Evolutionary conservation across 345 rosid genomes (phyloP), one percentile per base, ranked within the genome.

Genomic region (Eucalyptus polybractea): DNA sequence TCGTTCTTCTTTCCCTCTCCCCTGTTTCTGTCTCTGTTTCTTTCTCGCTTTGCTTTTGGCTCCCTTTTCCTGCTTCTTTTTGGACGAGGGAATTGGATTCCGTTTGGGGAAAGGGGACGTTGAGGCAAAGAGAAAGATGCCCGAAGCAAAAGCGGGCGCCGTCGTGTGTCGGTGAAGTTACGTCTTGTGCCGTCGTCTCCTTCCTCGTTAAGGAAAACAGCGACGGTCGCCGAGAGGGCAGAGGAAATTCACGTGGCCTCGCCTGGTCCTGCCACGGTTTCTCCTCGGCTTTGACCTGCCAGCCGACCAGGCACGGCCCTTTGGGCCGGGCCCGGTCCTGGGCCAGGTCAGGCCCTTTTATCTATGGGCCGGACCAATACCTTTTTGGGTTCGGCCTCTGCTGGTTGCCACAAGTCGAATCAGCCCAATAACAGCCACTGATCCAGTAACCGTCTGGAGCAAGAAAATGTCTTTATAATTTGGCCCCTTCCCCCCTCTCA

Each of bases 311-410:
- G 81, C 81, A 19, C 13, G 81, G 45, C 81, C 81, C 13, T 6
- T 72, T 72, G 25, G 25, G 45, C 83, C 14, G 81, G 81, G 27
- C 45, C 8, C 0, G 0, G 0, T 7, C 8, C 3, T 9, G 27
- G 14, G 44, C 25, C 83, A 5, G 14, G 1, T 16, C 27, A 21
- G 14, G 45, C 83, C 83, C 83, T 37, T 72, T 6, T 72, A 0
- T 17, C 2, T 7, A 72, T 72, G 24, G 81, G 13, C 25, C 25
- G 4, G 45, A 13, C 44, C 42, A 72, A 72, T 10, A 6, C 0
- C 0, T 17, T 17, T 31, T 9, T 8, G 13, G 80, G 40, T 33
- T 72, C 12, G 13, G 81, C 81, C 8, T 33, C 45, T 24, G 22
- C 22, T 72, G 45, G 62, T 56, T 56, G 6, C 37, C 40, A n/a